phyloP scores from a whole-genome alignment of 495 filamentous ascomycete species.

The Penicillium crystallinum region DNA sequence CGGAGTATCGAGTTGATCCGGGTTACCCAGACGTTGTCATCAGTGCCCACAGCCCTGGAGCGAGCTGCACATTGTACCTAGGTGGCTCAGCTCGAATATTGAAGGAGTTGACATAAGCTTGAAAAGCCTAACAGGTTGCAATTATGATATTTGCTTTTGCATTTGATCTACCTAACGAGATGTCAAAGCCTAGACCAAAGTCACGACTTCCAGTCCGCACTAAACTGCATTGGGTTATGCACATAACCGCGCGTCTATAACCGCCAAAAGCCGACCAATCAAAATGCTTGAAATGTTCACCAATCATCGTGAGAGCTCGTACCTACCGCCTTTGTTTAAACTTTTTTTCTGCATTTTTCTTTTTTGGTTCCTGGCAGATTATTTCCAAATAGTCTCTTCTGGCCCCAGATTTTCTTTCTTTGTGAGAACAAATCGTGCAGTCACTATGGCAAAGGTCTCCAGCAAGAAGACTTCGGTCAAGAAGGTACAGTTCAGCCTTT shows the following conservation, averaged over 20 bases:
- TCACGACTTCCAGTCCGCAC: neutral
- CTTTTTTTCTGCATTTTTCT: conserved; percentile 30
- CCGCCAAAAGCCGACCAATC: neutral
- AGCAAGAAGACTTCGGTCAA: conserved; percentile 30
- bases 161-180: neutral
- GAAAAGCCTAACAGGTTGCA: neutral
- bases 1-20: conserved; percentile 24
- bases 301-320: conserved; percentile 16
- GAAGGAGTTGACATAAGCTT: neutral
- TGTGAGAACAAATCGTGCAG: neutral
- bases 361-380: conserved; percentile 25
- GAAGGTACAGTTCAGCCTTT: conserved; percentile 26
- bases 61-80: too few relatives aligned
- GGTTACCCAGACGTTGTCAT: neutral
- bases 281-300: neutral
- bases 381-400: conserved; percentile 6
- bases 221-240: neutral
- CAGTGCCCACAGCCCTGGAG: neutral
- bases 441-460: conserved; percentile 33
- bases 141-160: neutral
- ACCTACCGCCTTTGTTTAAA: conserved; percentile 25
- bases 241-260: neutral
- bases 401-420: conserved; percentile 3
- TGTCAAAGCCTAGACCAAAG: neutral
- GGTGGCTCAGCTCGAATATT: too few relatives aligned